Percentiles rank a stretch among this genome's conserved stretches.
Conservation (phyloP, 768 basidiomycete species). For the Phylloporus sp. region DNA sequence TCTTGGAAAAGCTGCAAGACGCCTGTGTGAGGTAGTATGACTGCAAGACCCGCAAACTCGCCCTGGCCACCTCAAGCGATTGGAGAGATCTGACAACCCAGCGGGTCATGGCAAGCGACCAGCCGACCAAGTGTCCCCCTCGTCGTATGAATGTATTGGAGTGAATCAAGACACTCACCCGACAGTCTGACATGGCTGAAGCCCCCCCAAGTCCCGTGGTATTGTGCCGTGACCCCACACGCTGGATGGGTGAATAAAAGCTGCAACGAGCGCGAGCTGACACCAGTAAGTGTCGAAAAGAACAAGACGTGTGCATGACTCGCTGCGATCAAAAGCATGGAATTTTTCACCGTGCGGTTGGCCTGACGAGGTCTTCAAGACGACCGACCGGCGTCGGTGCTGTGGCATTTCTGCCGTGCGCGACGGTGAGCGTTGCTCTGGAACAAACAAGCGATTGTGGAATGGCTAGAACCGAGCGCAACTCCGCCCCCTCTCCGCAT, state of each 20-base stretch:
- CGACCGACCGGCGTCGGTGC: constrained; percentile 1
- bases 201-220: not conserved
- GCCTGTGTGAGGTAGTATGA: constrained; percentile 27
- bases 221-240: constrained; percentile 2
- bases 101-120: not conserved
- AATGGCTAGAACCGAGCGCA: too few relatives aligned
- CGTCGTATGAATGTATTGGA: constrained; percentile 21
- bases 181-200: constrained; percentile 14
- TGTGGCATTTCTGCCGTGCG: constrained; percentile 2
- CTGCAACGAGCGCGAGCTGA: constrained; percentile 14
- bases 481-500: too few relatives aligned
- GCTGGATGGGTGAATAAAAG: constrained; percentile 12
- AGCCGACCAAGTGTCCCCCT: constrained; percentile 18
- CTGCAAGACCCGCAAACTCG: constrained; percentile 8
- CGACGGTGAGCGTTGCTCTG: too few relatives aligned
- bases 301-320: constrained; percentile 17
- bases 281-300: constrained; percentile 22
- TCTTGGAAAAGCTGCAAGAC: constrained; percentile 19
- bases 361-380: constrained; percentile 10
- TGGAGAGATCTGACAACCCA: constrained; percentile 1
- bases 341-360: constrained; percentile 27
- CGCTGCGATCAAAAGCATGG: constrained; percentile 19
- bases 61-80: constrained; percentile 4
- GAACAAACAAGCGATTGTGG: too few relatives aligned
- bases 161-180: constrained; percentile 32